Evolutionary conservation across 805 yeast genomes (phyloP), one percentile per base, ranked within the genome.

Genomic region (Cyberlindnera mrakii): DNA sequence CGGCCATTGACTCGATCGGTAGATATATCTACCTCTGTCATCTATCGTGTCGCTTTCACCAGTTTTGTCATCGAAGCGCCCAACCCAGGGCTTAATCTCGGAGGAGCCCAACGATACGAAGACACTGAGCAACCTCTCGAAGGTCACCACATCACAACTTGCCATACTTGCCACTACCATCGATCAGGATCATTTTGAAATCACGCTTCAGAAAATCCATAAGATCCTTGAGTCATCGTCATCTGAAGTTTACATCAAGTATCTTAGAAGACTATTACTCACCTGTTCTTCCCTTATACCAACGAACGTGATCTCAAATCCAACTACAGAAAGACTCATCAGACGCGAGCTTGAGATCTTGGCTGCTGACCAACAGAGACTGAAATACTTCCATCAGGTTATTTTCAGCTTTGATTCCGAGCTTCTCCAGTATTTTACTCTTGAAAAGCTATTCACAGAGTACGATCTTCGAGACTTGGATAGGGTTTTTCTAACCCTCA

Each of bases 111-210:
- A 34, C 13, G 35, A 39, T 30, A 20, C 31, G 15, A 19, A 7
- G 13, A 31, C 19, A 16, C 37, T 45, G 33, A 17, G 38, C 15
- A 53, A 51, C 44, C 43, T 48, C 42, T 45, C 41, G 29, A 57
- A 54, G 54, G 74, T 75, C 40, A 61, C 72, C 36, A 55, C 71
- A 45, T 72, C 78, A 30, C 87, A 82, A 60, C 55, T 82, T 34
- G 67, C 75, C 16, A 66, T 80, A 39, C 62, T 80, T 39, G 63
- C 74, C 39, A 64, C 75, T 32, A 70, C 75, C 18, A 61, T 72
- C 47, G 58, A 66, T 29, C 60, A 61, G 19, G 60, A 62, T 18
- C 72, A 71, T 58, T 67, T 71, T 55, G 63, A 61, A 19, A 46
- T 62, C 17, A 64, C 71, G 23, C 55, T 60, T 39, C 52, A 57